These are phyloP conservation scores for Chlorella sp. DNA, from an alignment of 139 green algal species.

Conservation along the genomic window DNA sequence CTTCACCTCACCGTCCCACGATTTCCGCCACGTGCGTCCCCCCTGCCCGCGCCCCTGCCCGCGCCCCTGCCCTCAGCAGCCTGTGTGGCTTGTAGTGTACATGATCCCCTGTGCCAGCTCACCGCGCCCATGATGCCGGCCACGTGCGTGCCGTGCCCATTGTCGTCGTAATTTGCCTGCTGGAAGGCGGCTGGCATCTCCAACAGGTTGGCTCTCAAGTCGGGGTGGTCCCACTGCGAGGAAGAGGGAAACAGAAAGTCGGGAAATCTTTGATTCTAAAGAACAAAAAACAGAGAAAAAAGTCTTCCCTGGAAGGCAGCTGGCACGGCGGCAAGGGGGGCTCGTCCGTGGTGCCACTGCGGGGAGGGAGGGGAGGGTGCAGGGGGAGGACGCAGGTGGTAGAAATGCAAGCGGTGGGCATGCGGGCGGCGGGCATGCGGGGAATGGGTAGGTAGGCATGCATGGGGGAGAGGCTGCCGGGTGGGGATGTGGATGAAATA, in stretches of 20 bases:
- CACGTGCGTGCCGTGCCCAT: conserved; percentile 25
- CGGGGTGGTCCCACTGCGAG: conserved; percentile 31
- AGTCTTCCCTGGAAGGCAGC: too few relatives aligned
- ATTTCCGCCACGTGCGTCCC: not conserved
- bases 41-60: too few relatives aligned
- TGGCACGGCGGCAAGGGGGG: not conserved
- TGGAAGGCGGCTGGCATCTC: not conserved
- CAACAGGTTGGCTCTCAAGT: conserved; percentile 10
- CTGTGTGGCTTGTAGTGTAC: too few relatives aligned
- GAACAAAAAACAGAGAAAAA: not conserved
- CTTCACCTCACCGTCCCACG: too few relatives aligned
- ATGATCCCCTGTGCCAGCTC: not conserved
- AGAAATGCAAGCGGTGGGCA: not conserved
- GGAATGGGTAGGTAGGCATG: too few relatives aligned
- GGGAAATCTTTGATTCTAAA: too few relatives aligned
- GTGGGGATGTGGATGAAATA: too few relatives aligned
- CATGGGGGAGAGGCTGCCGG: too few relatives aligned
- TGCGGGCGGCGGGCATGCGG: too few relatives aligned
- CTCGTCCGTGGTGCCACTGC: too few relatives aligned
- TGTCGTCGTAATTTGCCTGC: conserved; percentile 2
- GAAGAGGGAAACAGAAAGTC: not conserved
- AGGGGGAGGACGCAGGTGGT: too few relatives aligned
- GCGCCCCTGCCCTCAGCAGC: too few relatives aligned
- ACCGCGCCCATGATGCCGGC: conserved; percentile 33
- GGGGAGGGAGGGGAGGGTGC: not conserved